Base-by-base conservation (phyloP, 768 basidiomycete species). In the Arthromyces matolae region DNA sequence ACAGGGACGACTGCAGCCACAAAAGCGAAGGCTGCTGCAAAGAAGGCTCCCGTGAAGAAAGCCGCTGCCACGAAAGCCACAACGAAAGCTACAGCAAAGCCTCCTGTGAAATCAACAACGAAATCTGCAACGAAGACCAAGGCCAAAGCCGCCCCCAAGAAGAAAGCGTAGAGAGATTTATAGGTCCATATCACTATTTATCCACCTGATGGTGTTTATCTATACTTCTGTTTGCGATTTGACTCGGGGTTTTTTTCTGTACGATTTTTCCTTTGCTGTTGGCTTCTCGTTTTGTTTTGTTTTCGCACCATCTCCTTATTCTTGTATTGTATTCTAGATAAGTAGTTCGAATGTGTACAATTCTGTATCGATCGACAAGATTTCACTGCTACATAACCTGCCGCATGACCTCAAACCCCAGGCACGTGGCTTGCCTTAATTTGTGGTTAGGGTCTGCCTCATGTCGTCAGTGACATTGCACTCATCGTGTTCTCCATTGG, bases 1-100 rank as follows among this genome's bases (percentile, higher is more conserved):
- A 70, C 69, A 42, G 73, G 75, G 5, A 70, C 71, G 19, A 59
- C 73, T 16, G 68, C 73, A n/a, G 42, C 71, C 25, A 55, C 68
- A 1, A 75, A 74, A 8, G 55, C 61, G 31, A 71, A 73, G 63
- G 63, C 63, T 52, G 53, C 64, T 19, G 45, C 59, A n/a, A 53
- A 62, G n/a, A 69, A 69, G 40, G 56, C 67, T 3, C 42, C 48
- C 8, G 29, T 24, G 20, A 37, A 49, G 48, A 49, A 49, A 18
- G 35, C 28, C 10, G 8, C 36, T 19, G 38, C 69, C 25, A 55
- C 67, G 5, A 74, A 72, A 18, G 5, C 48, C 7, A 9, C 36
- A 48, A 71, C 76, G 47, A 81, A 72, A 57, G 58, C 61, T 13
- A 67, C 72, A 8, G 66, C 68, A 23, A 71, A 72, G 61, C 63